phyloP scores from a whole-genome alignment of 2,329 filamentous ascomycete species.

The Ophiosphaerella narmari region DNA sequence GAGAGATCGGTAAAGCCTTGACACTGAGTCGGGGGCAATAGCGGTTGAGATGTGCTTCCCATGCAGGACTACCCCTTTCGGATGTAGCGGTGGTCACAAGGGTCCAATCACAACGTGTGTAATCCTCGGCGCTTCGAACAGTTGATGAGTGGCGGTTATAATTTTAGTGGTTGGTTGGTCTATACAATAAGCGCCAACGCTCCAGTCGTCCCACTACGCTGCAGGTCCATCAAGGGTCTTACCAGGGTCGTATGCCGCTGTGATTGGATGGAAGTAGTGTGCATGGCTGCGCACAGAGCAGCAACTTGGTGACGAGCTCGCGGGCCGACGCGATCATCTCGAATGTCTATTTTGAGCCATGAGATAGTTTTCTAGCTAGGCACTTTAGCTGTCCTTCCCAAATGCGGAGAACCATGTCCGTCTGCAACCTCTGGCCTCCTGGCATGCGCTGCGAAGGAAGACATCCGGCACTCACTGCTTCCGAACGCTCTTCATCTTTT shows the following conservation, averaged over 20 bases:
- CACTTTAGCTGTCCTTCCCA: conserved; percentile 10
- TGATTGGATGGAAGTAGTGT: conserved; percentile 36
- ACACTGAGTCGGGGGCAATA: conserved; percentile 29
- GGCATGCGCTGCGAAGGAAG: conserved; percentile 2
- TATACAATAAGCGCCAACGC: conserved; percentile 43
- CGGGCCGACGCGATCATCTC: conserved; percentile 40
- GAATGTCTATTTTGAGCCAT: conserved; percentile 41
- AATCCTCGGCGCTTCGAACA: conserved; percentile 40
- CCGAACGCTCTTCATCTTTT: conserved; percentile 17
- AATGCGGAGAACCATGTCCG: conserved; percentile 21
- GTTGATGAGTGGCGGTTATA: conserved; percentile 40
- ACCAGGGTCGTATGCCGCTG: conserved; percentile 9
- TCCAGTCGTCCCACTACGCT: conserved; percentile 32
- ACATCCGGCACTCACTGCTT: conserved; percentile 16
- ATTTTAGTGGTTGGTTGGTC: conserved; percentile 41
- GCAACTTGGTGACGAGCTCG: conserved; percentile 38
- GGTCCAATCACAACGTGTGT: conserved; percentile 38
- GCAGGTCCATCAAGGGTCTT: conserved; percentile 23
- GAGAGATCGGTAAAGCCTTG: conserved; percentile 17
- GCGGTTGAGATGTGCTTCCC: conserved; percentile 39
- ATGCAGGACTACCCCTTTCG: conserved; percentile 37
- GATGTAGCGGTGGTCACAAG: conserved; percentile 25
- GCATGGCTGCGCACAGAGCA: conserved; percentile 36
- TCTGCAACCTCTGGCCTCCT: neutral
- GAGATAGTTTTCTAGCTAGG: conserved; percentile 12